These are phyloP conservation scores for Colletotrichum scovillei DNA, from an alignment of 2,329 filamentous ascomycete species.

Conservation along the genomic window DNA sequence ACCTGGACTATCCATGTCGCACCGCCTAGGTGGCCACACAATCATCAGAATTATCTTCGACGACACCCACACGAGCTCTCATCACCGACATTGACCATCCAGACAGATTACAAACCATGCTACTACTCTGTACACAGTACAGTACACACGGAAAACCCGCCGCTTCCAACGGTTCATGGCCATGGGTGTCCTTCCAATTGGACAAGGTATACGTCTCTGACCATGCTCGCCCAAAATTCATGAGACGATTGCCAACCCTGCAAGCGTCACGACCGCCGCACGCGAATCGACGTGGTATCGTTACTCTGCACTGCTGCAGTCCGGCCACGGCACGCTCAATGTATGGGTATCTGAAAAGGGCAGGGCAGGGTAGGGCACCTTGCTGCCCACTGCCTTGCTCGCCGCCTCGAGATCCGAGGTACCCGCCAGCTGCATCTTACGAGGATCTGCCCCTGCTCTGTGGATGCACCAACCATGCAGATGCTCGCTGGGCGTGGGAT, in stretches of 20 bases:
- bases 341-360: slow-evolving; percentile 22
- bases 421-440: slow-evolving; percentile 30
- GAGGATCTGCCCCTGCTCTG: slow-evolving; percentile 28
- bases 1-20: slow-evolving; percentile 21
- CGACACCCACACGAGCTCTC: background rate
- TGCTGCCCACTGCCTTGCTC: slow-evolving; percentile 16
- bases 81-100: background rate
- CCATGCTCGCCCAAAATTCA: slow-evolving; percentile 18
- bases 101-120: background rate
- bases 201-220: slow-evolving; percentile 1
- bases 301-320: background rate
- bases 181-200: slow-evolving; percentile 21
- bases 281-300: slow-evolving; percentile 25
- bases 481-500: slow-evolving; percentile 21
- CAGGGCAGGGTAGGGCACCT: slow-evolving; percentile 23
- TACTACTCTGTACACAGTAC: background rate
- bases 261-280: slow-evolving; percentile 30
- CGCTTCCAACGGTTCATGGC: slow-evolving; percentile 5
- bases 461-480: slow-evolving; percentile 22
- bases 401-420: slow-evolving; percentile 33
- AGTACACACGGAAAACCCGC: background rate
- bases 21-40: background rate
- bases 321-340: slow-evolving; percentile 13
- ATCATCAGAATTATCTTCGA: background rate
- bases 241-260: slow-evolving; percentile 30